Evolutionary conservation across 768 basidiomycete genomes (phyloP), one percentile per base, ranked within the genome.

Genomic region (Amylocystis lapponica): DNA sequence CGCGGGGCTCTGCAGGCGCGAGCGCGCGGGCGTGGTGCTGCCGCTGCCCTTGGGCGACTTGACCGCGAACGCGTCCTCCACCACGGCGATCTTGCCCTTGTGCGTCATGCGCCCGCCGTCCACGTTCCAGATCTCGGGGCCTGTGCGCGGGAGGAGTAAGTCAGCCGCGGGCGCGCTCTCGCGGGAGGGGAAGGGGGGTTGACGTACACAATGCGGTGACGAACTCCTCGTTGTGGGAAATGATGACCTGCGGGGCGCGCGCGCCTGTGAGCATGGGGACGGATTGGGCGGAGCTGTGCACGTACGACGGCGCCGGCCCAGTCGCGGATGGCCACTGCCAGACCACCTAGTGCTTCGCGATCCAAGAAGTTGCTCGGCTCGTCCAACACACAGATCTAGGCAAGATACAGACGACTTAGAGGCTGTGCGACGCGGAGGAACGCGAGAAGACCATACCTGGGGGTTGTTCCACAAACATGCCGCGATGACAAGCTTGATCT

Each of bases 291-390:
- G 25, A 14, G 29, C 16, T 16, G 30, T 13, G 26, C 33, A 63
- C 78, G 54, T 70, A 86, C 84, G 27, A 93, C 87, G 33, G 88
- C 92, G 44, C 95, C 94, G 36, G 79, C 79, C 94, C 95, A 97
- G 50, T 95, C 89, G 50, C 78, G 83, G 66, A 97, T 97, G 33
- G 95, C 94, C 21, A 95, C 83, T 27, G 94, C 92, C 31, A 98
- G 71, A 47, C 95, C 94, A 52, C 94, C 94, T 16, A 97, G 72
- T 17, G 93, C 92, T 63, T 97, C 94, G 51, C 94, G 83, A 63
- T 96, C 93, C 70, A 97, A 77, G 75, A 97, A 97, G 68, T 98
- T 97, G 61, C 89, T 95, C 27, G 91, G 91, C 64, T 92, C 89
- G 61, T 93, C 90, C 26, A 91, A 75, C 12, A 87, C 68, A 58